These are phyloP conservation scores for Allomyces javanicus DNA, from an alignment of 192 early-diverging fungal genomes.

Conservation along the genomic window DNA sequence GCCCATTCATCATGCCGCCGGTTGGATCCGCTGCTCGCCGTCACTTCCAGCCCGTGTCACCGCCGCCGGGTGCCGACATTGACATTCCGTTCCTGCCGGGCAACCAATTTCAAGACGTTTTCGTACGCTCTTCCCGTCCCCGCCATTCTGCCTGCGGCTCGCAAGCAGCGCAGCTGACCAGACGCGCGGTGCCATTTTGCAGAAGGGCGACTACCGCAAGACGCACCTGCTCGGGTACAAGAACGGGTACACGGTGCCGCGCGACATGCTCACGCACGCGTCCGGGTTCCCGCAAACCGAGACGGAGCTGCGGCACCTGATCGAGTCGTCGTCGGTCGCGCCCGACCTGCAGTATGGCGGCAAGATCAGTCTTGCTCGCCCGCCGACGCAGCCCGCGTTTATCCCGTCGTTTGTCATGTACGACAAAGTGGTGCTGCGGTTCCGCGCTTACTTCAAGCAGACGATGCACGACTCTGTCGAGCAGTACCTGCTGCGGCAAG, in stretches of 20 bases:
- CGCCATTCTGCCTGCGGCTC: not conserved
- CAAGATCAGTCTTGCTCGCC: slow-evolving; percentile 10
- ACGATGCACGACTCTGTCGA: slow-evolving; percentile 37
- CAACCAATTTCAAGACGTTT: slow-evolving; percentile 27
- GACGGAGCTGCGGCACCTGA: slow-evolving; percentile 9
- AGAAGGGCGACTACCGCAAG: slow-evolving; percentile 20
- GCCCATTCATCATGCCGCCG: no score
- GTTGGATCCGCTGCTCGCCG: no score
- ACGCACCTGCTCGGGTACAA: slow-evolving; percentile 29
- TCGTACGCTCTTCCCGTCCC: slow-evolving; percentile 9
- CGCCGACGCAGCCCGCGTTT: slow-evolving; percentile 11
- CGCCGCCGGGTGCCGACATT: no score
- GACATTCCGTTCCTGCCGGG: slow-evolving; percentile 33
- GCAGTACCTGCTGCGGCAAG: slow-evolving; percentile 37
- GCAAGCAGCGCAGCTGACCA: not conserved
- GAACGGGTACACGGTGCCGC: slow-evolving; percentile 31
- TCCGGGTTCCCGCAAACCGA: slow-evolving; percentile 13
- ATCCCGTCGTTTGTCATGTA: slow-evolving; percentile 36
- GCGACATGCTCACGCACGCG: slow-evolving; percentile 13
- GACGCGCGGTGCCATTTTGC: not conserved
- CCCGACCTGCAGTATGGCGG: slow-evolving; percentile 25
- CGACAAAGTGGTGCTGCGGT: slow-evolving; percentile 44
- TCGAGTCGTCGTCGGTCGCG: slow-evolving; percentile 14
- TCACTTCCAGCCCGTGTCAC: no score
- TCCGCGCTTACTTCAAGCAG: slow-evolving; percentile 43